Evolutionary conservation across 2,329 filamentous ascomycete species (phyloP), one percentile per base, ranked within the genome.

Genomic region (Lecanicillium sp.): DNA sequence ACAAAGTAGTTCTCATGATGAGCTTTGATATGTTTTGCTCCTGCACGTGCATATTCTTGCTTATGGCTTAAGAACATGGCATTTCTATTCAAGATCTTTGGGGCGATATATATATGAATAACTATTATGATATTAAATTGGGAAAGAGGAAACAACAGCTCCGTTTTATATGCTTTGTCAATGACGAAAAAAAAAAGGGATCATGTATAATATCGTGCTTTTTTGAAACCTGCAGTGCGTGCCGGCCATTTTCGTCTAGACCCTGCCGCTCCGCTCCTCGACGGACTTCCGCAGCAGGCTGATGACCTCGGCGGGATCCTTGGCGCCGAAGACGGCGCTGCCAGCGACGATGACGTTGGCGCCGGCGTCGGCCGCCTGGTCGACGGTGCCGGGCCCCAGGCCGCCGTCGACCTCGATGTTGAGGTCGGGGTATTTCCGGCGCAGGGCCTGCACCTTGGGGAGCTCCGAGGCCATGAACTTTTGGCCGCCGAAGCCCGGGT

Each of bases 341-440:
- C 93, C 93, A 10, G 93, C 91, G 44, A 98, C 93, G 61, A 98
- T 98, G 49, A 98, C 93, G 60, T 98, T 98, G 48, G 93, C 93
- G 27, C 93, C 93, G 1, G 93, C 93, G 52, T 95, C 89, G 1
- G 93, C 93, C 7, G 93, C 93, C 63, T 91, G 86, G 60, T 93
- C 90, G 57, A 98, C 93, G 0, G 93, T 98, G 55, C 82, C 81
- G 46, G 89, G 83, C 1, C 89, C 90, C 37, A 98, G 68, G 3
- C 93, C 93, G 45, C 93, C 93, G 65, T 98, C 93, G 33, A 98
- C 91, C 70, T 98, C 93, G 60, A 98, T 98, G 70, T 96, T 93
- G 53, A 98, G 72, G 5, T 95, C 79, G 2, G 93, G 91, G 65
- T 97, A 98, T 60, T 80, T 82, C 62, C 84, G 72, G 51, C 93